Conservation (phyloP, 805 yeast species). For the Wickerhamomyces kurtzmanii region DNA sequence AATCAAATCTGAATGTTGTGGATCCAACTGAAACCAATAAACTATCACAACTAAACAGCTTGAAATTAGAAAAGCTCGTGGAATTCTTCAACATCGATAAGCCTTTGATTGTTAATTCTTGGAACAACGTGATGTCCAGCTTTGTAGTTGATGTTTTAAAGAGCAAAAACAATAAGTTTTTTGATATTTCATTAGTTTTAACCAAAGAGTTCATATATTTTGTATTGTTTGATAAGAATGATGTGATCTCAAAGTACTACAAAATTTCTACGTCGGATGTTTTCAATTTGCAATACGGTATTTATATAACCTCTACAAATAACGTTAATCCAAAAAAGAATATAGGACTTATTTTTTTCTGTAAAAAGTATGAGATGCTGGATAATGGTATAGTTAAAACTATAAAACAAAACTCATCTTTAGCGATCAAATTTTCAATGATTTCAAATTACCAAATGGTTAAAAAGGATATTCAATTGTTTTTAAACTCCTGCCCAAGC, state of each 20-base stretch:
- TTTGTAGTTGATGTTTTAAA: too few species aligned
- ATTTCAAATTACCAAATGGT: slow-evolving; percentile 14
- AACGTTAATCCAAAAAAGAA: slow-evolving; percentile 20
- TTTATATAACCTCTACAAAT: slow-evolving; percentile 12
- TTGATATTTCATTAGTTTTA: slow-evolving; percentile 9
- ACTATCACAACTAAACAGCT: too few species aligned
- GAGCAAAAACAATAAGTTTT: too few species aligned
- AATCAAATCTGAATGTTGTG: slow-evolving; percentile 20
- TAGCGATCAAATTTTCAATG: slow-evolving; percentile 14
- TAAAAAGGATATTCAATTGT: slow-evolving; percentile 12
- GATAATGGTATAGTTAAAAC: background rate
- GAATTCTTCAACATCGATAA: too few species aligned
- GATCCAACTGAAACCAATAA: slow-evolving; percentile 14
- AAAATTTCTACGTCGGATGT: slow-evolving; percentile 11
- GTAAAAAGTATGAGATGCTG: slow-evolving; percentile 1
- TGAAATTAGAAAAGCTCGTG: too few species aligned
- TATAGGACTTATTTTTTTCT: slow-evolving; percentile 18
- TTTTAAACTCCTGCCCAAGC: slow-evolving; percentile 15
- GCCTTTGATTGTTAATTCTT: too few species aligned
- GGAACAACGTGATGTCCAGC: too few species aligned
- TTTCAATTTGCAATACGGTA: slow-evolving; percentile 19
- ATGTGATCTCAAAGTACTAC: slow-evolving; percentile 8
- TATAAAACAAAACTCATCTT: slow-evolving; percentile 3
- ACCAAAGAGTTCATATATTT: slow-evolving; percentile 12
- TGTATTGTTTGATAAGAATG: slow-evolving; percentile 12